Conservation (phyloP, 129 eudicot species). For the Arctium lappa region DNA sequence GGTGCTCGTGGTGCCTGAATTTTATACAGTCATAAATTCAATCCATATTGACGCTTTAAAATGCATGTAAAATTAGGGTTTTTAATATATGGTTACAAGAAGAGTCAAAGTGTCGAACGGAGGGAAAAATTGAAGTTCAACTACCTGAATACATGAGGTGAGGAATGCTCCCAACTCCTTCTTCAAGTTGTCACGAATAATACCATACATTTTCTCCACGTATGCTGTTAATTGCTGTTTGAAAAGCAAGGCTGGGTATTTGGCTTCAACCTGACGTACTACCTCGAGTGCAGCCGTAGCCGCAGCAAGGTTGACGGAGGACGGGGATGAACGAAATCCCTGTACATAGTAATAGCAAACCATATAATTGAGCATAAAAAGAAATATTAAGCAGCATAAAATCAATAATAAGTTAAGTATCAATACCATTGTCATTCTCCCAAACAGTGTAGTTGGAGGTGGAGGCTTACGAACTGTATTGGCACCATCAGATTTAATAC, state of each 20-base stretch:
- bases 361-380: background rate
- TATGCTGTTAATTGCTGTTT: slow-evolving; percentile 94
- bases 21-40: background rate
- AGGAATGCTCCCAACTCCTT: slow-evolving; percentile 76
- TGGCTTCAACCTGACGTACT: slow-evolving; percentile 91
- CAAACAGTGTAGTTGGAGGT: slow-evolving; percentile 78
- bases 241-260: slow-evolving; percentile 93
- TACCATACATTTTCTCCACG: slow-evolving; percentile 91
- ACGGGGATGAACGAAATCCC: slow-evolving; percentile 92
- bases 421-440: slow-evolving; percentile 89
- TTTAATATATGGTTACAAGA: background rate
- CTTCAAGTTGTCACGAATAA: slow-evolving; percentile 92
- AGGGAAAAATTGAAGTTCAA: background rate
- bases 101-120: background rate
- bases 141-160: slow-evolving; percentile 86
- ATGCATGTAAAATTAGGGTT: slow-evolving; percentile 8
- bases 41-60: background rate
- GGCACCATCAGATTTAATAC: slow-evolving; percentile 64
- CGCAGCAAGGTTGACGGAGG: slow-evolving; percentile 64
- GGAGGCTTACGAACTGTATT: slow-evolving; percentile 65
- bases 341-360: slow-evolving; percentile 21
- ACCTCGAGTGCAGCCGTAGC: slow-evolving; percentile 80
- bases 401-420: background rate
- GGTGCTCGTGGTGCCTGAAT: slow-evolving; percentile 91
- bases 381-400: background rate